phyloP scores from a whole-genome alignment of 2,329 filamentous ascomycete species.

The Amphichorda felina region DNA sequence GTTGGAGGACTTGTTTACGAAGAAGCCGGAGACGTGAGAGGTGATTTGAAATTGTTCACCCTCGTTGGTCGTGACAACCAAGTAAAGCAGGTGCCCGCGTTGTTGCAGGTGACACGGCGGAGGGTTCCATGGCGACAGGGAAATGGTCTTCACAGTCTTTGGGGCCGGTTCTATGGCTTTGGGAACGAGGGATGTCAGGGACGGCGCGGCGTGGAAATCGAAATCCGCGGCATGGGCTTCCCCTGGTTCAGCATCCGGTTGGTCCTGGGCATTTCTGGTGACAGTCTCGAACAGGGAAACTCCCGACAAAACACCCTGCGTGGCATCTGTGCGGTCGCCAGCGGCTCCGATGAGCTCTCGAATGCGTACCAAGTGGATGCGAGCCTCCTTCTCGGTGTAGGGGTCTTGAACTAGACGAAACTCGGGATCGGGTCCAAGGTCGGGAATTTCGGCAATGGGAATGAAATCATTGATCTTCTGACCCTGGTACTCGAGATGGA shows the following conservation, averaged over 20 bases:
- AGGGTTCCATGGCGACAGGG: slow-evolving; percentile 91
- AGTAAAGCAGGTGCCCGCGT: slow-evolving; percentile 84
- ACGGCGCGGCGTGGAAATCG: slow-evolving; percentile 59
- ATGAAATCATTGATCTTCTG: slow-evolving; percentile 91
- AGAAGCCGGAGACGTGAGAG: slow-evolving; percentile 88
- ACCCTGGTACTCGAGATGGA: slow-evolving; percentile 88
- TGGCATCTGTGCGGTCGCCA: slow-evolving; percentile 74
- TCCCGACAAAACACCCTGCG: slow-evolving; percentile 78
- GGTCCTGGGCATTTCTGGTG: slow-evolving; percentile 33
- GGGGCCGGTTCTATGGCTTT: slow-evolving; percentile 55
- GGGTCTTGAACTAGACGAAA: slow-evolving; percentile 82
- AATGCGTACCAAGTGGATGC: slow-evolving; percentile 84
- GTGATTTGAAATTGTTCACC: slow-evolving; percentile 93
- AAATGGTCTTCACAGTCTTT: slow-evolving; percentile 83
- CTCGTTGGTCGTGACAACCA: slow-evolving; percentile 81
- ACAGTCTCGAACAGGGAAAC: slow-evolving; percentile 79
- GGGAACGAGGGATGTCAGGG: slow-evolving; percentile 62
- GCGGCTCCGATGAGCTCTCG: slow-evolving; percentile 89
- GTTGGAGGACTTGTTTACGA: slow-evolving; percentile 92
- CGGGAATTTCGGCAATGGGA: slow-evolving; percentile 79
- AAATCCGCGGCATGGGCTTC: slow-evolving; percentile 51
- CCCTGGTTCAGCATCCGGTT: slow-evolving; percentile 10
- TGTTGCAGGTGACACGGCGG: slow-evolving; percentile 85
- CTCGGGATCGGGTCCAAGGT: slow-evolving; percentile 64
- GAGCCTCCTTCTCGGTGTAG: slow-evolving; percentile 96